A percentile compares a stretch with the other conserved stretches of the same genome.
Conservation (phyloP, 2,329 filamentous ascomycete genomes). For the Emmonsiellopsis sp. region DNA sequence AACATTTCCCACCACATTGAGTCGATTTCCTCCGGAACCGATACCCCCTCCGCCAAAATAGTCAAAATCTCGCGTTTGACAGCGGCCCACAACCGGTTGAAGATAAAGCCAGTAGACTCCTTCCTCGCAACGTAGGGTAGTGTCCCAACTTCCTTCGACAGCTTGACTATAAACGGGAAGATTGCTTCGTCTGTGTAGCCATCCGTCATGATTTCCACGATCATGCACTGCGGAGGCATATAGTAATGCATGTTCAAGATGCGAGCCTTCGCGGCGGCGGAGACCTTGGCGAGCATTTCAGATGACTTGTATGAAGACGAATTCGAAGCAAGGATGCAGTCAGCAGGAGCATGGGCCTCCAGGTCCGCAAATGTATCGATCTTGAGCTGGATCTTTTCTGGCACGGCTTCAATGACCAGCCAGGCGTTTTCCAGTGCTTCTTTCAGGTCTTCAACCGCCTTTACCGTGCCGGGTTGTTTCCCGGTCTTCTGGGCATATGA, state of each 20-base stretch:
- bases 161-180: conserved; percentile 38
- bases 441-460: conserved; percentile 30
- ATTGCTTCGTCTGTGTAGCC: conserved; percentile 36
- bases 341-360: conserved; percentile 32
- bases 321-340: conserved; percentile 45
- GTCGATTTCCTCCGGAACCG: conserved; percentile 43
- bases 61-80: conserved; percentile 45
- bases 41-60: conserved; percentile 44
- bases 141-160: conserved; percentile 33
- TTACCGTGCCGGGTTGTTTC: conserved; percentile 21
- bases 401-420: conserved; percentile 48
- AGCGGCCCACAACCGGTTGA: conserved; percentile 50
- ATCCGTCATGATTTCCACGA: conserved; percentile 48
- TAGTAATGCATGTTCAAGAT: conserved; percentile 46
- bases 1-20: neutral
- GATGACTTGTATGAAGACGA: conserved; percentile 45
- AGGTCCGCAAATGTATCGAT: conserved; percentile 40
- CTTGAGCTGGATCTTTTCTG: conserved; percentile 43
- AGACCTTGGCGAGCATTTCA: conserved; percentile 40
- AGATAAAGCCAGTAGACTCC: conserved; percentile 46
- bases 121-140: conserved; percentile 36
- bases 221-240: conserved; percentile 38
- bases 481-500: conserved; percentile 22
- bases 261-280: conserved; percentile 26
- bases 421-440: conserved; percentile 39